Conservation (phyloP, 805 yeast species). For the Wickerhamiella occidentalis region DNA sequence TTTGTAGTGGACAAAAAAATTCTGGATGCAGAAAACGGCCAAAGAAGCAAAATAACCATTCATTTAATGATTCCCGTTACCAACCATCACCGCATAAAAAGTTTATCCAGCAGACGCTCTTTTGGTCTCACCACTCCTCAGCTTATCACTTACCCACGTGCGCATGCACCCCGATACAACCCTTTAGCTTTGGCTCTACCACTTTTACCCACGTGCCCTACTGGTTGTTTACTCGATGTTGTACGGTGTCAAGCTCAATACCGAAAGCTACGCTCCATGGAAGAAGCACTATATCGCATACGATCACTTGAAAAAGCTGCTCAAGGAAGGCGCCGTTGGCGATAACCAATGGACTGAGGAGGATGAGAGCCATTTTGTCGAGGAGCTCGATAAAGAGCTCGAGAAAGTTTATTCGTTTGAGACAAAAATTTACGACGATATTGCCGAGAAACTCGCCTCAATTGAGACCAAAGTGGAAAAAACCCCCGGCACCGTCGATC, state of each 20-base stretch:
- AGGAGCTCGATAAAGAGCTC: conserved; percentile 63
- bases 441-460: conserved; percentile 50
- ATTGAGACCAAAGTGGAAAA: conserved; percentile 49
- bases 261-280: conserved; percentile 85
- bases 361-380: conserved; percentile 72
- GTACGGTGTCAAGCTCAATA: conserved; percentile 71
- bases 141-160: conserved; percentile 2
- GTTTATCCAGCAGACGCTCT: too few species aligned
- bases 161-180: conserved; percentile 4
- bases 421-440: conserved; percentile 50
- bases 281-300: conserved; percentile 77
- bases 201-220: neutral
- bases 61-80: too few species aligned
- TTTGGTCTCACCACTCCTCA: neutral
- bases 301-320: conserved; percentile 73
- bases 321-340: conserved; percentile 41
- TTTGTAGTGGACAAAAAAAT: too few species aligned
- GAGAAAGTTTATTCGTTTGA: conserved; percentile 91
- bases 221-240: conserved; percentile 41
- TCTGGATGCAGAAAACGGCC: too few species aligned
- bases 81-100: too few species aligned
- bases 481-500: conserved; percentile 33
- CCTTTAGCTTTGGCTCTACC: neutral
- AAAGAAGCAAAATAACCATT: neutral
- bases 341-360: conserved; percentile 57